A percentile compares a stretch with the other conserved stretches of the same genome.
Evolutionary conservation across 805 yeast genomes (phyloP).

Genomic region (Tetrapisispora fleetii): DNA sequence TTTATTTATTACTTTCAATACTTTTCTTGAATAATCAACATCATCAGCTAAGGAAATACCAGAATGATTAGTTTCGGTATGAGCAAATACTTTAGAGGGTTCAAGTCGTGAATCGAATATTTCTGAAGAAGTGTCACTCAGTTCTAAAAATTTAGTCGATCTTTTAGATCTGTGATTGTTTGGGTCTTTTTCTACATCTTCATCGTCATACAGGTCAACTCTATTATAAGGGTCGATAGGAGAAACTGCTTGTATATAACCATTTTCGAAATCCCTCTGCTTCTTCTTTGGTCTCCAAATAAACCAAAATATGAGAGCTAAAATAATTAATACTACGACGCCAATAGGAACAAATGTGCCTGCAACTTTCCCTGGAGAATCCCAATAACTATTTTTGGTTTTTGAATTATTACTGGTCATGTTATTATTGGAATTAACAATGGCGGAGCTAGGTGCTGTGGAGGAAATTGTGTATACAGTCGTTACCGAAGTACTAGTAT

Average conservation of each 20-base stretch:
- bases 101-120: conserved; percentile 28
- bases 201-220: neutral
- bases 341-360: conserved; percentile 82
- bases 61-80: conserved; percentile 6
- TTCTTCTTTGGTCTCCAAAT: conserved; percentile 16
- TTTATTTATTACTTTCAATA: conserved; percentile 35
- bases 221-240: conserved; percentile 7
- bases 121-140: conserved; percentile 8
- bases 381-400: conserved; percentile 42
- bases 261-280: conserved; percentile 18
- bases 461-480: conserved; percentile 11
- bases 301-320: conserved; percentile 36
- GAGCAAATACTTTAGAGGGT: conserved; percentile 12
- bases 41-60: conserved; percentile 36
- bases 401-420: conserved; percentile 1
- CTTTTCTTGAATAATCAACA: conserved; percentile 39
- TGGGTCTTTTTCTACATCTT: conserved; percentile 1
- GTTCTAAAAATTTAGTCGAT: neutral
- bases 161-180: conserved; percentile 6
- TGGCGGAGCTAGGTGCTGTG: neutral
- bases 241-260: conserved; percentile 16
- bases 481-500: conserved; percentile 12
- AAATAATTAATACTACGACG: conserved; percentile 39
- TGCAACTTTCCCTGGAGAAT: conserved; percentile 66
- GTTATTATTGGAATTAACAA: conserved; percentile 1